Conservation (phyloP, 2,329 filamentous ascomycete genomes). For the Trichoderma semiorbis region DNA sequence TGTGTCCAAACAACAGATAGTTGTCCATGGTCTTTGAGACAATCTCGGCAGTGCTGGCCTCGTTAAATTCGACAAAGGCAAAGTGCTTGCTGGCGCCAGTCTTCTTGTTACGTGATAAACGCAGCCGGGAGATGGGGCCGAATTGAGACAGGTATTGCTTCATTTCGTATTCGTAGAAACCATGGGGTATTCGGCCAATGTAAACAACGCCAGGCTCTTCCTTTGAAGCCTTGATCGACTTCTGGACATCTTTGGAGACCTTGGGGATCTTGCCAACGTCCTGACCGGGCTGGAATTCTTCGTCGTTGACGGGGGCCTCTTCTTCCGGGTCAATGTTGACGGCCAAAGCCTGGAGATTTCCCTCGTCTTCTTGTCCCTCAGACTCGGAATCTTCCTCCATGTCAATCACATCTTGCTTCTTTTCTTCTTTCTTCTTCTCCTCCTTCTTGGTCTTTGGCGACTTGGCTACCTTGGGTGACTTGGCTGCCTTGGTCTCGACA, state of each 20-base stretch:
- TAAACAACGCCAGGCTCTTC: conserved; percentile 77
- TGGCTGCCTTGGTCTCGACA: conserved; percentile 33
- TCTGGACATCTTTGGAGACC: conserved; percentile 42
- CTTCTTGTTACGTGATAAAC: conserved; percentile 86
- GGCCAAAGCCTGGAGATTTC: conserved; percentile 43
- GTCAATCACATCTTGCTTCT: conserved; percentile 32
- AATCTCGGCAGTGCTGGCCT: conserved; percentile 76
- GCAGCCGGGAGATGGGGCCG: conserved; percentile 71
- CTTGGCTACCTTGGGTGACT: background rate
- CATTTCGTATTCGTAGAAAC: conserved; percentile 98
- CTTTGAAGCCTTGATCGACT: conserved; percentile 41
- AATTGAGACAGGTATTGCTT: conserved; percentile 92
- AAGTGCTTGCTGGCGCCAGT: conserved; percentile 92
- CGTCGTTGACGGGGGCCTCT: conserved; percentile 37
- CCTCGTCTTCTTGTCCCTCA: conserved; percentile 40
- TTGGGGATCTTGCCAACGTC: conserved; percentile 51
- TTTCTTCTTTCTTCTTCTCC: conserved; percentile 24
- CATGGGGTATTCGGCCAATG: conserved; percentile 82
- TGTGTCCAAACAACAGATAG: conserved; percentile 92
- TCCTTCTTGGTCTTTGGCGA: conserved; percentile 26
- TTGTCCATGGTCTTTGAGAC: conserved; percentile 96
- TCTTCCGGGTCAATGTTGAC: conserved; percentile 44
- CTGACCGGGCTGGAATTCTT: conserved; percentile 45
- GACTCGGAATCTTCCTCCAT: conserved; percentile 32
- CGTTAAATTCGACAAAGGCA: conserved; percentile 87